Conservation (phyloP, 164 flowering plant species). For the Paratinospora sagittata region DNA sequence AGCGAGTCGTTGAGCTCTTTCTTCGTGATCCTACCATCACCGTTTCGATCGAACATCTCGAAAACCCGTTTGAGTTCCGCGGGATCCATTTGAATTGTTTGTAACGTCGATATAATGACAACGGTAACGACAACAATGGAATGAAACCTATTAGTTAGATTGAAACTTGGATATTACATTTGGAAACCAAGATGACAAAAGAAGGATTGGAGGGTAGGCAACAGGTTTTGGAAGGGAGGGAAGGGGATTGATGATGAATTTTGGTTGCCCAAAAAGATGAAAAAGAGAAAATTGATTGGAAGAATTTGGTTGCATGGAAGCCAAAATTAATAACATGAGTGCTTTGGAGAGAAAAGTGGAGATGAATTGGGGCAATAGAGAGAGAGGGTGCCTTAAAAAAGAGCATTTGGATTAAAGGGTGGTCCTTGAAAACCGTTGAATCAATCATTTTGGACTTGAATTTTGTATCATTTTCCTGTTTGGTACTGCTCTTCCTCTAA, state of each 20-base stretch:
- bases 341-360: background rate
- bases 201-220: too few relatives aligned
- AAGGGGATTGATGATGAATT: background rate
- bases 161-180: too few relatives aligned
- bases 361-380: background rate
- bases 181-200: too few relatives aligned
- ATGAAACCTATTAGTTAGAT: too few relatives aligned
- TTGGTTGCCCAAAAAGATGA: background rate
- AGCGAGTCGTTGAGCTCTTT: conserved; percentile 43
- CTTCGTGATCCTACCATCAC: conserved; percentile 49
- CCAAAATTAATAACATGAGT: background rate
- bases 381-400: background rate
- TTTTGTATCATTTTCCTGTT: background rate
- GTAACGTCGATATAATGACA: too few relatives aligned
- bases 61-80: conserved; percentile 43
- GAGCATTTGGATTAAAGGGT: background rate
- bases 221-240: background rate
- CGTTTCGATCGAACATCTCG: conserved; percentile 50
- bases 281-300: background rate
- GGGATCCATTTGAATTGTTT: conserved; percentile 22
- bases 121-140: too few relatives aligned
- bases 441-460: background rate
- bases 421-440: conserved; percentile 1
- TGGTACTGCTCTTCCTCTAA: background rate
- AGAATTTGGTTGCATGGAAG: background rate